Percentiles rank a stretch among this genome's conserved stretches.
phyloP scores from a whole-genome alignment of 148 eudicot genomes.

The Amaranthus hypochondriacus region DNA sequence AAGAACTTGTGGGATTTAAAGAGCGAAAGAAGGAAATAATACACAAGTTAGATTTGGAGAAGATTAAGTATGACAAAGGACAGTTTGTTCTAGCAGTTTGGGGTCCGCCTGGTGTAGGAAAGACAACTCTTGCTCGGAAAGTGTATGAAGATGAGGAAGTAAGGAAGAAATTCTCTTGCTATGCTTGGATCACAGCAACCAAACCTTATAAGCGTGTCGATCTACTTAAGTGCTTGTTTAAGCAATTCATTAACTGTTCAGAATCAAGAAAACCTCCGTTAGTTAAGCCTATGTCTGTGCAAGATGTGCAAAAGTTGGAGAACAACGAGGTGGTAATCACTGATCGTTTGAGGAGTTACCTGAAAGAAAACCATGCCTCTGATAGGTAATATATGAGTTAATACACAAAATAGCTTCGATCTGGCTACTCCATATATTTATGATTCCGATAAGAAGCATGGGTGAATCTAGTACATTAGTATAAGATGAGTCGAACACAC shows the following conservation, averaged over 20 bases:
- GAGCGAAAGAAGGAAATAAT: not conserved
- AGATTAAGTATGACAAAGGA: not conserved
- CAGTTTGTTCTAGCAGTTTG: constrained; percentile 3
- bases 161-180: not conserved
- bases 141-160: constrained; percentile 1
- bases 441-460: too few species aligned
- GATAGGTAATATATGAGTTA: not conserved
- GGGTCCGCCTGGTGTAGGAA: not conserved
- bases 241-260: not conserved
- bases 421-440: too few species aligned
- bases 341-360: not conserved
- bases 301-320: too few species aligned
- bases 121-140: constrained; percentile 4
- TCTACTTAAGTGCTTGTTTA: constrained; percentile 7
- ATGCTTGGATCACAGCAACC: constrained; percentile 10
- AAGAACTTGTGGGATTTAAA: not conserved
- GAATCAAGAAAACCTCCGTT: too few species aligned
- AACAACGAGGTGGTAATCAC: not conserved
- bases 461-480: too few species aligned
- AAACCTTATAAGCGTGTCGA: not conserved
- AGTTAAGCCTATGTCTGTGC: too few species aligned
- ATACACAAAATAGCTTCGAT: too few species aligned
- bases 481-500: too few species aligned
- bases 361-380: not conserved
- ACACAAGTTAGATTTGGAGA: not conserved